Base-by-base conservation (phyloP, 176 grass and related monocot species). In the Oryza glumipatula region DNA sequence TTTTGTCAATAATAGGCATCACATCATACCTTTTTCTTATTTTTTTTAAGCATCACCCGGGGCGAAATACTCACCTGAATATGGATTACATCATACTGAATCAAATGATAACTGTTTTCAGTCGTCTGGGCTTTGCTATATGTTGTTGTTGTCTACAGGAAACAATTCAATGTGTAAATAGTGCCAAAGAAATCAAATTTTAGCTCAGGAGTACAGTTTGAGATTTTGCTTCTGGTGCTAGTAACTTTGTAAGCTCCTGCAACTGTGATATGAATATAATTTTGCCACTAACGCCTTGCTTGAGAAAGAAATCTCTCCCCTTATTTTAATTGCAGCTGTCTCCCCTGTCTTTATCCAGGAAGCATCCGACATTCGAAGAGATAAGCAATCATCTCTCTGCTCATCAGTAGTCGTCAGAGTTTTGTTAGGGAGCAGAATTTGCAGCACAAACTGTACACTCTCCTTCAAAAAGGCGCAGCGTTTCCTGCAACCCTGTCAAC, bases 401-500 rank as follows among this genome's bases (percentile, higher is more conserved):
- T 61, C 56, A 58, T 58, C 54, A 21, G 15, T 79, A 33, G 16
- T 54, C 6, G 65, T 24, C 78, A 70, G 49, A 33, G 32, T 41
- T n/a, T 39, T 22, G 19, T 43, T 72, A 46, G 3, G 21, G 56
- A 8, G 17, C 21, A n/a, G 5, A 44, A 14, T 45, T 24, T 12
- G 22, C 4, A 49, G 13, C 43, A 48, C 44, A 30, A 28, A 30
- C 0, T 61, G 56, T 48, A 45, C 12, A 47, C 22, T 6, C 41
- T 13, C 16, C 54, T n/a, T 76, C 48, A 52, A 44, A 78, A 85
- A 15, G 67, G 67, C 38, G 51, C 51, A 78, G 83, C 35, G 49
- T 85, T 85, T 85, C 36, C 74, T 30, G 83, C 65, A 22, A 30
- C 8, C 22, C 51, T 85, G 83, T 78, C 74, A 7, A 16, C 73